Conservation (phyloP, 345 rosid genomes). For the Rhodamnia argentea region DNA sequence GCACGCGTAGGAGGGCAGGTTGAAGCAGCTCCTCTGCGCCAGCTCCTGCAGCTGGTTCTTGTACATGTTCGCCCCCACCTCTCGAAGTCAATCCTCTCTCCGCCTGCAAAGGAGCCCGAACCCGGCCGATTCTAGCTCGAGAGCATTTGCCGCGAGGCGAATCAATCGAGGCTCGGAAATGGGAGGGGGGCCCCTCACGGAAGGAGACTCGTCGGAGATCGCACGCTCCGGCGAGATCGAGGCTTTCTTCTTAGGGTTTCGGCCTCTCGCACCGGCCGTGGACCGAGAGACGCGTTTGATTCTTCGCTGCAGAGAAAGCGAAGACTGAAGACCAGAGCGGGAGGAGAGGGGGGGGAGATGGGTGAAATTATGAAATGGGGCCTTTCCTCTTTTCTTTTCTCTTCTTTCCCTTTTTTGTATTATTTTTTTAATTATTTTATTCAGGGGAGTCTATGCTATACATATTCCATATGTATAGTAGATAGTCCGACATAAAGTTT, state of each 20-base stretch:
- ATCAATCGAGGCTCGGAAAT: not conserved
- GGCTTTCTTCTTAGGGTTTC: not conserved
- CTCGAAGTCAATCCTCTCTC: not conserved
- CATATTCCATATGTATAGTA: not conserved
- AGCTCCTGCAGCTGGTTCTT: conserved; percentile 99
- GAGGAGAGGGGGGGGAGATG: not conserved
- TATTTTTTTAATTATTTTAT: not conserved
- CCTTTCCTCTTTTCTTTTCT: no score
- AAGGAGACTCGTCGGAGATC: not conserved
- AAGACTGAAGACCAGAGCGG: not conserved
- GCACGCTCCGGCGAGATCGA: not conserved
- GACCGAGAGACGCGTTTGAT: not conserved
- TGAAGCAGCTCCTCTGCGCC: conserved; percentile 99
- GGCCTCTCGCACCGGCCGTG: not conserved
- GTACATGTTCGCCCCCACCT: conserved; percentile 37
- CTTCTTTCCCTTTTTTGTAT: not conserved
- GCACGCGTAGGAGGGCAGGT: conserved; percentile 84
- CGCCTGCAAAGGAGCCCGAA: not conserved
- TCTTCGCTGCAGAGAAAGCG: not conserved
- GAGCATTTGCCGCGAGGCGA: not conserved
- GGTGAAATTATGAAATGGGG: not conserved
- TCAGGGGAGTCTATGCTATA: not conserved
- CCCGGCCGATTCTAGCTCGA: not conserved
- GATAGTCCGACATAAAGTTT: no score
- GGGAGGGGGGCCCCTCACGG: not conserved